Evolutionary conservation across 169 alveolate species (phyloP), one percentile per base, ranked within the genome.

Genomic region (Plasmodium ovale): DNA sequence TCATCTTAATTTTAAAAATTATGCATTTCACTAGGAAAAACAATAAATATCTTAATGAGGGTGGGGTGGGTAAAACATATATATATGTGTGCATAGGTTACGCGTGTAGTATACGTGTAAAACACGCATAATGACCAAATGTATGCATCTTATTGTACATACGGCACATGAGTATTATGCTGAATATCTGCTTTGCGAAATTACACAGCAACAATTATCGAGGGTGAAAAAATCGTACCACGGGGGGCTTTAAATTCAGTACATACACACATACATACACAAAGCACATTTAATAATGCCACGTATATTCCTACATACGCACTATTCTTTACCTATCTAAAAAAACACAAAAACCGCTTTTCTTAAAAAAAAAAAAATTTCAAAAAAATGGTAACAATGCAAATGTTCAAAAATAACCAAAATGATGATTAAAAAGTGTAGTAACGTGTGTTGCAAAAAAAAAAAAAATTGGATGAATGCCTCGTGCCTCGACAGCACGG

Each of bases 1-100:
- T 56, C 56, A 56, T 72, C 33, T 37, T 53, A 72, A 44, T 56
- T 72, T 54, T 54, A 33, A 72, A 72, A 72, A 72, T 56, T 25
- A 56, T 72, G 37, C 87, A 72, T 72, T 35, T 54, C 64, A 56
- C 37, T 68, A 44, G 19, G 2, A 44, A 29, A 33, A 47, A 69
- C 7, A 56, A 56, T 39, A 44, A 53, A 14, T 5, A 53, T 14
- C 14, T 16, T 51, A 35, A 16, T 33, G 27, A 68, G 37, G 3
- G 39, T 12, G 2, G 71, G 5, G 51, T n/a, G n/a, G n/a, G n/a
- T n/a, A n/a, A 62, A 62, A 42, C 59, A 68, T 47, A 37, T 68
- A 53, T 31, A 37, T 68, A 23, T 27, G 44, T 54, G n/a, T n/a
- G n/a, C n/a, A n/a, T n/a, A n/a, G n/a, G n/a, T n/a, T n/a, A n/a